Evolutionary conservation across 805 yeast species (phyloP), one percentile per base, ranked within the genome.

Genomic region (Metschnikowia reukaufii): DNA sequence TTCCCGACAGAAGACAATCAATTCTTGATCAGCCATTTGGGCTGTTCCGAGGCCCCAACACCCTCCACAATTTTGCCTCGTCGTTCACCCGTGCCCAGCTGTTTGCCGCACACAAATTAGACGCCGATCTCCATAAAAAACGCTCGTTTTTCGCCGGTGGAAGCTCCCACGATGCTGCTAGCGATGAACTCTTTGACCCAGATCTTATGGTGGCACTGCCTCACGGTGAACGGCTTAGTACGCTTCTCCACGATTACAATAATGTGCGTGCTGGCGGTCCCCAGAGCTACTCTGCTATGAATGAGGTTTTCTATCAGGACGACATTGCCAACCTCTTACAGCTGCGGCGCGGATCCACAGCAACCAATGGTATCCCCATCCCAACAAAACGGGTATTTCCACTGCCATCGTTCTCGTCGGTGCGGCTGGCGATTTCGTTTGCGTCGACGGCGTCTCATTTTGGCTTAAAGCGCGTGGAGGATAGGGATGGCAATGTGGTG

Each of bases 21-120:
- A 50, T 65, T 32, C 51, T 67, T 21, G 71, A 67, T 49, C 55
- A 62, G 36, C 66, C 69, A 2, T 66, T 79, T 20, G 84, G 84
- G 2, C 82, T 86, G 16, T 82, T 81, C 60, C 74, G 74, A 58
- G 85, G 88, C 38, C 72, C 74, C 15, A 86, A 86, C 65, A 85
- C 94, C 23, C 62, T 88, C 35, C 82, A 84, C 48, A 81, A 86
- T 45, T 88, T 88, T 66, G 95, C 95, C 1, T 80, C 87, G 12
- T 88, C 96, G 0, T 81, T 77, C 59, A 78, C 82, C 33, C 76
- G 96, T 61, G 94, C 96, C 1, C 92, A 87, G 62, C 45, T 47
- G 39, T 78, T 76, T 62, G 73, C 77, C 40, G 77, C 81, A 10
- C 61, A 64, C 20, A 67, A 68, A 43, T 56, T 77, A 23, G 83